Percentiles rank a stretch among this genome's conserved stretches.
Conservation (phyloP, 371 early-diverging fungal species). For the Mortierella polycephala region DNA sequence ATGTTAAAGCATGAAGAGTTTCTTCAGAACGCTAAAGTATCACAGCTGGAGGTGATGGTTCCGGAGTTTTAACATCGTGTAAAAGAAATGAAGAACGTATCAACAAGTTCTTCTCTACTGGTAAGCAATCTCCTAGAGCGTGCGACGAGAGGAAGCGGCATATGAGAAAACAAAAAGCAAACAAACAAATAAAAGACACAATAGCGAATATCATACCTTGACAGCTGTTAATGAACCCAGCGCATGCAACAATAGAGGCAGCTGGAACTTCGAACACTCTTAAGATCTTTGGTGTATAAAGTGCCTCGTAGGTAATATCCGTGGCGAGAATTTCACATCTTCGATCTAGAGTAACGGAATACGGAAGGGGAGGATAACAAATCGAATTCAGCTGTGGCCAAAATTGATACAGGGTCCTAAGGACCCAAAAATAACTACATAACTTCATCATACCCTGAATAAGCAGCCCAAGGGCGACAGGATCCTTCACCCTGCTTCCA, state of each 20-base stretch:
- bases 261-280: slow-evolving; percentile 19
- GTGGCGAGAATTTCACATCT: slow-evolving; percentile 8
- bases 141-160: background rate
- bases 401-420: no score
- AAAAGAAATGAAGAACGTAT: slow-evolving; percentile 16
- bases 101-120: slow-evolving; percentile 3
- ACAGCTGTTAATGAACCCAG: slow-evolving; percentile 21
- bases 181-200: background rate
- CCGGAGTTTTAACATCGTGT: slow-evolving; percentile 11
- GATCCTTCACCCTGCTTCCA: slow-evolving; percentile 18
- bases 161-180: background rate
- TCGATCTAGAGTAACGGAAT: slow-evolving; percentile 15
- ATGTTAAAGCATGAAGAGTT: no score
- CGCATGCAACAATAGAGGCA: slow-evolving; percentile 20
- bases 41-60: slow-evolving; percentile 7
- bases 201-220: slow-evolving; percentile 4
- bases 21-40: no score
- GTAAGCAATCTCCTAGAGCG: slow-evolving; percentile 12
- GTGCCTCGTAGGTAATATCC: slow-evolving; percentile 18
- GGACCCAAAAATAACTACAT: background rate
- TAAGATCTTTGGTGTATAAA: slow-evolving; percentile 14
- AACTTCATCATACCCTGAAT: slow-evolving; percentile 22
- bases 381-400: background rate
- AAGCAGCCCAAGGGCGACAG: slow-evolving; percentile 20
- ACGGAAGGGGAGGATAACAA: slow-evolving; percentile 1